These are phyloP conservation scores for Diaporthe citriasiana DNA, from an alignment of 2,329 filamentous ascomycete genomes.

Conservation along the genomic window DNA sequence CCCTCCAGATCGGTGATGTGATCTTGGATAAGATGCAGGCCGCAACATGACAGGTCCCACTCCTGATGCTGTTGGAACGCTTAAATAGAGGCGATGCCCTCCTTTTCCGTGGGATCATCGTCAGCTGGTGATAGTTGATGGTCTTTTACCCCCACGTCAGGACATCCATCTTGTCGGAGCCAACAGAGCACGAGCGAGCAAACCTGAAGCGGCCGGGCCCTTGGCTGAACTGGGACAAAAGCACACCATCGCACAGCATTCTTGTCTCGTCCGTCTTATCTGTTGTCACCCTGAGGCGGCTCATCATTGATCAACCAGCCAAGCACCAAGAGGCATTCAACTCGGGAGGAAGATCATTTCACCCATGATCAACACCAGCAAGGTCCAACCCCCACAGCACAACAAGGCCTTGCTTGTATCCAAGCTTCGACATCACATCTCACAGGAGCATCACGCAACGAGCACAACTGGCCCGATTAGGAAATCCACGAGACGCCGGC, in stretches of 20 bases:
- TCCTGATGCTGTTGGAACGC: conserved; percentile 20
- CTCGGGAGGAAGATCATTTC: background rate
- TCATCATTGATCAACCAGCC: background rate
- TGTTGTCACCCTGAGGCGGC: background rate
- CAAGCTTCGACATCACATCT: background rate
- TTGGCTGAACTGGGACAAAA: background rate
- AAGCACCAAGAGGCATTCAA: background rate
- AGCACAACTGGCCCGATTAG: conserved; percentile 33
- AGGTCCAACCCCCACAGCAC: background rate
- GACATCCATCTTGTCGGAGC: conserved; percentile 21
- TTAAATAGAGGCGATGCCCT: conserved; percentile 41
- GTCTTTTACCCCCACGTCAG: conserved; percentile 36
- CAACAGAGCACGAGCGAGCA: background rate
- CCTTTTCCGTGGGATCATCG: conserved; percentile 28
- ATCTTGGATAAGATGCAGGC: conserved; percentile 18
- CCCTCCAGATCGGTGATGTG: conserved; percentile 32
- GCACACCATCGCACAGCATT: conserved; percentile 13
- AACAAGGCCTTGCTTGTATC: background rate
- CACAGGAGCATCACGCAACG: conserved; percentile 28
- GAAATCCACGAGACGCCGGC: conserved; percentile 39
- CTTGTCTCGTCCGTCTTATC: background rate
- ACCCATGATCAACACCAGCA: conserved; percentile 21
- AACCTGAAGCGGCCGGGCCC: background rate
- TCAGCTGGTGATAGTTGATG: conserved; percentile 36
- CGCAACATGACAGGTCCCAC: conserved; percentile 15